Conservation (phyloP, 192 early-diverging fungal genomes). For the Phlyctochytrium planicorne region DNA sequence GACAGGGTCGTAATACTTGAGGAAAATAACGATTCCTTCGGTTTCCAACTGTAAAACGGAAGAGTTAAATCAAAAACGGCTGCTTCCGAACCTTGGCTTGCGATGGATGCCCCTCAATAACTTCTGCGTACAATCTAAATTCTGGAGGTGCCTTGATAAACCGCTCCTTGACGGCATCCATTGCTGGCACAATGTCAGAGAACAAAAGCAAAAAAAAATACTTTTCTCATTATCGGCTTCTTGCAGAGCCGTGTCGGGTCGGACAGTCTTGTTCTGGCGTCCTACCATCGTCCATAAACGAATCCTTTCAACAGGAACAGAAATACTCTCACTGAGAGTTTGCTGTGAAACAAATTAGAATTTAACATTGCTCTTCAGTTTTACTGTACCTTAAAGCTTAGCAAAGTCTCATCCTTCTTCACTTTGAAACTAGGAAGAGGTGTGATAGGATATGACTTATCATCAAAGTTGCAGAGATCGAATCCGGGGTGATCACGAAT, state of each 20-base stretch:
- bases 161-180: constrained; percentile 35
- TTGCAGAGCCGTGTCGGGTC: constrained; percentile 74
- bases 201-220: constrained; percentile 34
- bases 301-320: constrained; percentile 51
- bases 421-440: constrained; percentile 41
- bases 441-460: constrained; percentile 38
- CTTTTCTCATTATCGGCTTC: constrained; percentile 41
- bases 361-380: neutral
- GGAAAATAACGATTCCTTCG: constrained; percentile 65
- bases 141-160: constrained; percentile 27
- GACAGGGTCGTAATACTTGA: constrained; percentile 81
- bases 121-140: constrained; percentile 46
- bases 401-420: constrained; percentile 56
- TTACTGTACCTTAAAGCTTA: constrained; percentile 26
- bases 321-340: constrained; percentile 45
- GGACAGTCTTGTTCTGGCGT: constrained; percentile 87
- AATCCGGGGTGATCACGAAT: constrained; percentile 77
- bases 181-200: constrained; percentile 14
- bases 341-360: constrained; percentile 25
- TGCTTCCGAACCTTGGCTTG: neutral
- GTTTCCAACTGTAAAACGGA: no score
- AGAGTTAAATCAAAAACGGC: no score
- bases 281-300: constrained; percentile 85
- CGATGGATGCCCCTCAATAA: constrained; percentile 1
- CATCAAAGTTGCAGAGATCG: constrained; percentile 80